Percentiles rank a stretch among this genome's conserved stretches.
Evolutionary conservation across 225 moss, liverwort and hornwort species (phyloP).

Genomic region (Climacium dendroides): DNA sequence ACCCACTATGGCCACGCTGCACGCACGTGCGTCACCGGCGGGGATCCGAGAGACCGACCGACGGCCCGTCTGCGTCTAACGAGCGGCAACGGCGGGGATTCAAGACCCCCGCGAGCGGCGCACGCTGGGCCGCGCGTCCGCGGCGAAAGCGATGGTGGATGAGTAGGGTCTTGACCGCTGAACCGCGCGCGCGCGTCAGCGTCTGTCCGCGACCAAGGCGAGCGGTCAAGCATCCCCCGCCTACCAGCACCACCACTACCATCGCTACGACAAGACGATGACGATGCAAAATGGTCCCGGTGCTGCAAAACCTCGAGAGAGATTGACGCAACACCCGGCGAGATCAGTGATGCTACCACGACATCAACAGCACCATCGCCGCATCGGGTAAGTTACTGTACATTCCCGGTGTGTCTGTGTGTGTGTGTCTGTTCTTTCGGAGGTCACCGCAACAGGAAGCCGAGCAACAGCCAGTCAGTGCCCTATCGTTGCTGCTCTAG

Average conservation of each 20-base stretch:
- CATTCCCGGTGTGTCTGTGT: not conserved
- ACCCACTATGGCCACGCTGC: not conserved
- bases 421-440: not conserved
- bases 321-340: not conserved
- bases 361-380: not conserved
- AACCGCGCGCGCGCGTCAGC: not conserved
- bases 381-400: conserved; percentile 4
- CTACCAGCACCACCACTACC: not conserved
- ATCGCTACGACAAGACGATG: not conserved
- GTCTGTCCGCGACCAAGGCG: not conserved
- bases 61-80: not conserved
- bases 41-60: not conserved
- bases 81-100: not conserved
- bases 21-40: not conserved
- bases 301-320: not conserved
- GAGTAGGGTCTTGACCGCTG: no score
- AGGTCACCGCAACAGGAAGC: not conserved
- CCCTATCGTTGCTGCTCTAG: not conserved
- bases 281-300: not conserved
- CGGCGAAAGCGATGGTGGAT: not conserved
- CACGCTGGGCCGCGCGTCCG: not conserved
- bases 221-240: not conserved
- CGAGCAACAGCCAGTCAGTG: not conserved
- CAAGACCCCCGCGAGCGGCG: not conserved
- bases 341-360: not conserved